phyloP scores from a whole-genome alignment of 2,329 filamentous ascomycete species.

The Dactylellina cionopaga region DNA sequence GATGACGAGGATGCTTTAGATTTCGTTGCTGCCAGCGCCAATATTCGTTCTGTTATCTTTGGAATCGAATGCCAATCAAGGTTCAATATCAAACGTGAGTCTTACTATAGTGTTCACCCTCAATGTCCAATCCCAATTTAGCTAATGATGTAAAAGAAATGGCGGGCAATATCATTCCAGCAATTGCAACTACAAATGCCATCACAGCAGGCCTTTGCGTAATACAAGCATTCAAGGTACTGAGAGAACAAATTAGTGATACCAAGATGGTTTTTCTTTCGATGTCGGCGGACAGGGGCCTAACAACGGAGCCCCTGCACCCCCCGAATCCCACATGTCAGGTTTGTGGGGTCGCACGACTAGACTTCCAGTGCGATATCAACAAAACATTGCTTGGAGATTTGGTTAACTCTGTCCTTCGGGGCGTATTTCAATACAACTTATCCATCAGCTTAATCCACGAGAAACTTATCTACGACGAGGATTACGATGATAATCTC shows the following conservation, averaged over 20 bases:
- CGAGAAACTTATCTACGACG: slow-evolving; percentile 83
- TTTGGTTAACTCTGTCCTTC: slow-evolving; percentile 79
- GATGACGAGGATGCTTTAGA: slow-evolving; percentile 95
- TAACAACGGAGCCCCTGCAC: slow-evolving; percentile 67
- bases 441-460: slow-evolving; percentile 83
- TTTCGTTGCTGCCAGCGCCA: slow-evolving; percentile 90
- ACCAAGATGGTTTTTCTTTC: slow-evolving; percentile 66
- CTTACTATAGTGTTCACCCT: background rate
- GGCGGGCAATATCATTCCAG: slow-evolving; percentile 98
- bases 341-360: slow-evolving; percentile 80
- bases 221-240: slow-evolving; percentile 88
- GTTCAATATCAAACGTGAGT: slow-evolving; percentile 85
- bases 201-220: slow-evolving; percentile 94
- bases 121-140: background rate
- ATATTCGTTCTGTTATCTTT: slow-evolving; percentile 88
- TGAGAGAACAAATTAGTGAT: slow-evolving; percentile 75
- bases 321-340: slow-evolving; percentile 82
- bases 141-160: slow-evolving; percentile 70
- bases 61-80: slow-evolving; percentile 87
- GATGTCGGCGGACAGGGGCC: slow-evolving; percentile 68
- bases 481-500: slow-evolving; percentile 87
- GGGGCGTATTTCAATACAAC: slow-evolving; percentile 76
- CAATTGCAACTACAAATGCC: slow-evolving; percentile 97
- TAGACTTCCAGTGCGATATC: slow-evolving; percentile 74
- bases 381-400: slow-evolving; percentile 78